Conservation (phyloP, 164 flowering plant genomes). For the Stephania cephalantha region DNA sequence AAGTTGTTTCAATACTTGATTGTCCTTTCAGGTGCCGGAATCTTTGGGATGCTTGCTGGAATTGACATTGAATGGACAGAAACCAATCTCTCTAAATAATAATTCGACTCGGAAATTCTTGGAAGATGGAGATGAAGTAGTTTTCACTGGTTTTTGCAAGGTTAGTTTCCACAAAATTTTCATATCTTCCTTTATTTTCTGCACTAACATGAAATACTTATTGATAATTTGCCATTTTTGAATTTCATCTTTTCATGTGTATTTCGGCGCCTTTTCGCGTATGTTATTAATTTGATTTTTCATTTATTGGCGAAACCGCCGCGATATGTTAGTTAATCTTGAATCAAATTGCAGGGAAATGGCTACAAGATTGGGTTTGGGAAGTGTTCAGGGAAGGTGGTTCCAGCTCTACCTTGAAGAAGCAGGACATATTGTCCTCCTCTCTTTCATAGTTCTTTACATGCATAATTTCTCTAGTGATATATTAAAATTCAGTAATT, state of each 20-base stretch:
- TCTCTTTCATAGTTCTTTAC: not conserved
- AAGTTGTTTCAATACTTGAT: constrained; percentile 3
- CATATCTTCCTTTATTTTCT: not conserved
- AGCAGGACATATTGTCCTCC: not conserved
- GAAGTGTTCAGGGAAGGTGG: constrained; percentile 69
- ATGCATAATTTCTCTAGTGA: not conserved
- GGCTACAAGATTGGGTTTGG: constrained; percentile 93
- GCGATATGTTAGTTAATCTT: not conserved
- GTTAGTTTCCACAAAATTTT: constrained; percentile 22
- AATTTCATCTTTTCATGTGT: no score
- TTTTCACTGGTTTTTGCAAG: constrained; percentile 71
- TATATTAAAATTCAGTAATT: not conserved
- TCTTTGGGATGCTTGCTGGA: constrained; percentile 88
- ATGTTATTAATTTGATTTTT: no score
- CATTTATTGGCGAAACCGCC: no score
- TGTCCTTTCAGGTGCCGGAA: constrained; percentile 65
- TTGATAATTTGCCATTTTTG: not conserved
- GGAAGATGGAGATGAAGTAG: constrained; percentile 96
- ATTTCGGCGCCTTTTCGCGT: no score
- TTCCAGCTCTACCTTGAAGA: constrained; percentile 50
- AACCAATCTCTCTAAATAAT: constrained; percentile 56
- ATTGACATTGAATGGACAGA: constrained; percentile 88
- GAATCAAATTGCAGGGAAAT: constrained; percentile 56
- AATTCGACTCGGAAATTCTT: constrained; percentile 58
- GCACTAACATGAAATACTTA: no score